Percentiles rank a stretch among this genome's conserved stretches.
Evolutionary conservation across 768 basidiomycete genomes (phyloP).

Genomic region (Trametes villosa): DNA sequence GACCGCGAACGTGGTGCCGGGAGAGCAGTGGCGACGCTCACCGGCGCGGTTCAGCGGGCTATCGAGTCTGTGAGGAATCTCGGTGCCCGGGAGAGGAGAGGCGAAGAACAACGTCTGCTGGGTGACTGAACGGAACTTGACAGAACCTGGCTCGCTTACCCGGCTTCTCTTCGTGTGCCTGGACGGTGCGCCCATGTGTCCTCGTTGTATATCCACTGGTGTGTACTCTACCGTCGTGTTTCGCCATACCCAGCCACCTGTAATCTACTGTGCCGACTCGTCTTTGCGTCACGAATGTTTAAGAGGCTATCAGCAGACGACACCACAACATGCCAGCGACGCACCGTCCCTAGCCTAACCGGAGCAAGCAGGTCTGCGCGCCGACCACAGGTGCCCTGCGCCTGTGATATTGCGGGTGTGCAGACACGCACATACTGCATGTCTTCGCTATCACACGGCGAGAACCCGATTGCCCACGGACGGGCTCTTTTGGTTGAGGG

Average conservation of each 20-base stretch:
- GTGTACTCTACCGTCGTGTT: background rate
- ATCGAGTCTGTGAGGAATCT: slow-evolving; percentile 2
- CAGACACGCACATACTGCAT: slow-evolving; percentile 15
- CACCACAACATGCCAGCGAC: background rate
- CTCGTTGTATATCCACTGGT: background rate
- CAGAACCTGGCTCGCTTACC: background rate
- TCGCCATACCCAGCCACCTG: background rate
- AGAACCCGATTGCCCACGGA: background rate
- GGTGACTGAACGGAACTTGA: background rate
- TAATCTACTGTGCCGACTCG: background rate
- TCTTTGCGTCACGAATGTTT: background rate
- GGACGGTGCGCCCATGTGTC: background rate
- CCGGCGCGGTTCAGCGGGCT: background rate
- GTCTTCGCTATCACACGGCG: slow-evolving; percentile 9
- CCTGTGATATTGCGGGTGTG: slow-evolving; percentile 7
- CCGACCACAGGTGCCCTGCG: slow-evolving; percentile 11
- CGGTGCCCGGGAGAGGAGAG: slow-evolving; percentile 9
- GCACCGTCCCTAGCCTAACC: background rate
- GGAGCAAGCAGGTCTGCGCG: slow-evolving; percentile 1
- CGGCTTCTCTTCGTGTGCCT: slow-evolving; percentile 6
- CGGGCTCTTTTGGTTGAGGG: background rate
- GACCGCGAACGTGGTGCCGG: slow-evolving; percentile 5
- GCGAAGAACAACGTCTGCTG: slow-evolving; percentile 20
- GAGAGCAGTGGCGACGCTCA: background rate
- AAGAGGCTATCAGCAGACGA: slow-evolving; percentile 13